Percentiles rank a stretch among this genome's conserved stretches.
Conservation (phyloP, 169 alveolate genomes). For the Theileria parva region DNA sequence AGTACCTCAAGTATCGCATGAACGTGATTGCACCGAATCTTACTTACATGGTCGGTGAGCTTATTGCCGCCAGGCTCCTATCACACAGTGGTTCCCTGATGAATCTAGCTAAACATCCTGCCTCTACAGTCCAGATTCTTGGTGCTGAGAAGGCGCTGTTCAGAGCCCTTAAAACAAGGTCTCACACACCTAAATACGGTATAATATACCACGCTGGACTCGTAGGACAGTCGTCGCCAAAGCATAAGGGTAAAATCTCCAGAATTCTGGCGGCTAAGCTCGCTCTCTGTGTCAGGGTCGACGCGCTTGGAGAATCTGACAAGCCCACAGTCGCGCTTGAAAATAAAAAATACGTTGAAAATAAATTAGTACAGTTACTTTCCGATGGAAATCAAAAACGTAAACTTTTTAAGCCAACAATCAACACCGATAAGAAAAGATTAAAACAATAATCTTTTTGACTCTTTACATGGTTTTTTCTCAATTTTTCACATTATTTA, state of each 20-base stretch:
- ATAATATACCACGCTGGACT: constrained; percentile 97
- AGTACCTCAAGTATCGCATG: constrained; percentile 97
- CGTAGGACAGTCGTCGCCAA: constrained; percentile 98
- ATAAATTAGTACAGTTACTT: constrained; percentile 77
- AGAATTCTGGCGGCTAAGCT: constrained; percentile 98
- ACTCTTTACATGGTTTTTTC: neutral
- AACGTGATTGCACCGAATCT: constrained; percentile 99
- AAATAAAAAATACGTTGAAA: constrained; percentile 88
- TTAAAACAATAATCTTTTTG: neutral
- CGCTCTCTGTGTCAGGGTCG: constrained; percentile 98
- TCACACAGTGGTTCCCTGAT: constrained; percentile 98
- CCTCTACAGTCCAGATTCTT: constrained; percentile 98
- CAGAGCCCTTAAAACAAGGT: constrained; percentile 97
- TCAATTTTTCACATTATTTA: neutral
- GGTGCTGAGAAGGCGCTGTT: constrained; percentile 99
- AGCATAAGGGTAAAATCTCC: constrained; percentile 96
- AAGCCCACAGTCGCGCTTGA: constrained; percentile 93
- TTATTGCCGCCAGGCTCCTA: constrained; percentile 99
- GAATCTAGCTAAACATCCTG: constrained; percentile 98
- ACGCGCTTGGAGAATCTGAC: constrained; percentile 93
- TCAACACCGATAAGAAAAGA: neutral
- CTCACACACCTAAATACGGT: constrained; percentile 99
- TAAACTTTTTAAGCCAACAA: neutral
- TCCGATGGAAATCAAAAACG: constrained; percentile 45
- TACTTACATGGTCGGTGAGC: constrained; percentile 97